phyloP scores from a whole-genome alignment of 805 yeast genomes.

The Lipomyces starkeyi region DNA sequence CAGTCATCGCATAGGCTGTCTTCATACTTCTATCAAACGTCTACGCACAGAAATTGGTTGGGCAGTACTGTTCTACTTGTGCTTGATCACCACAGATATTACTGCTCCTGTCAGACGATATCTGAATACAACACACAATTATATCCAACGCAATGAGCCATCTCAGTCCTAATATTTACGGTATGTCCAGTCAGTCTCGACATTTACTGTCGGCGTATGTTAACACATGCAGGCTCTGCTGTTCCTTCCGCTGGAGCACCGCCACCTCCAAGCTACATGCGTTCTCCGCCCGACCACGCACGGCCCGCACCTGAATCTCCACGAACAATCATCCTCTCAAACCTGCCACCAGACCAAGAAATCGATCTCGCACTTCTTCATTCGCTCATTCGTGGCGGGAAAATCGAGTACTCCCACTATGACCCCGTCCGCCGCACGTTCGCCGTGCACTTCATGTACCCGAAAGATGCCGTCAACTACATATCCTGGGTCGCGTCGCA shows the following conservation, averaged over 20 bases:
- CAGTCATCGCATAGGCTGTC: background rate
- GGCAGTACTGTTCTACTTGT: background rate
- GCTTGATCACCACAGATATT: background rate
- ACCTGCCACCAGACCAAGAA: slow-evolving; percentile 34
- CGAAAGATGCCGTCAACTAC: slow-evolving; percentile 25
- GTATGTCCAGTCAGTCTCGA: background rate
- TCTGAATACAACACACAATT: background rate
- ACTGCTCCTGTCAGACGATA: background rate
- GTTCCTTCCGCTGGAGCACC: background rate
- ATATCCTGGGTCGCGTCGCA: slow-evolving; percentile 25
- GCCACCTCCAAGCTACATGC: background rate
- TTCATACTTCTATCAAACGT: background rate
- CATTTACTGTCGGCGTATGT: background rate
- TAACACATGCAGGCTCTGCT: background rate
- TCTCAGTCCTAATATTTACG: slow-evolving; percentile 5
- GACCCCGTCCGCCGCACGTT: slow-evolving; percentile 27
- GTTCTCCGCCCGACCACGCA: slow-evolving; percentile 9
- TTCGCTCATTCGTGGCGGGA: slow-evolving; percentile 34
- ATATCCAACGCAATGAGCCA: slow-evolving; percentile 4
- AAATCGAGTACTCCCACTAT: slow-evolving; percentile 31
- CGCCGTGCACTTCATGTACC: slow-evolving; percentile 26
- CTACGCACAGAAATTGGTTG: background rate
- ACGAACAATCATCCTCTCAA: slow-evolving; percentile 30
- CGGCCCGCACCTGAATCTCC: slow-evolving; percentile 2
- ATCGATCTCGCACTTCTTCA: slow-evolving; percentile 33